A percentile compares a stretch with the other conserved stretches of the same genome.
Evolutionary conservation across 2,329 filamentous ascomycete species (phyloP).

Genomic region (Fusarium nelsonii): DNA sequence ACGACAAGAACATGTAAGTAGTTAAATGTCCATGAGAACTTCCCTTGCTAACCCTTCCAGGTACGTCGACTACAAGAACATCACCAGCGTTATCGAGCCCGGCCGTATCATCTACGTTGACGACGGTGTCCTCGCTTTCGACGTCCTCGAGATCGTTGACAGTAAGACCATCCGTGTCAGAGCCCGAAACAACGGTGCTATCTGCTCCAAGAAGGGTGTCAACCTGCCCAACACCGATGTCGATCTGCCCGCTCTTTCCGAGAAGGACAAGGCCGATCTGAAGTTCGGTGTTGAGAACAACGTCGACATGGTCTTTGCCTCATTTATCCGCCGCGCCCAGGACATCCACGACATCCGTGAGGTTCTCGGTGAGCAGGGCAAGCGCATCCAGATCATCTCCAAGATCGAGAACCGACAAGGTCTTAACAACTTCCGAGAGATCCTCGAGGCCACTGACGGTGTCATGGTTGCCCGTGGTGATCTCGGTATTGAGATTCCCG

Average conservation of each 20-base stretch:
- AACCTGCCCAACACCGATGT: constrained; percentile 99
- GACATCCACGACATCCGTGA: constrained; percentile 94
- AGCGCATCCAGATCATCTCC: constrained; percentile 98
- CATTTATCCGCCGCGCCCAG: constrained; percentile 93
- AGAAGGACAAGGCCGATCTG: constrained; percentile 97
- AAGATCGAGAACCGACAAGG: constrained; percentile 99
- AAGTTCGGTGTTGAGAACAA: constrained; percentile 97
- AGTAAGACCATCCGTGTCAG: constrained; percentile 88
- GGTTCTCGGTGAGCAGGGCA: constrained; percentile 90
- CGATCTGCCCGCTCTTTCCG: constrained; percentile 94
- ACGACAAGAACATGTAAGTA: constrained; percentile 92
- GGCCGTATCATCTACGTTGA: constrained; percentile 98
- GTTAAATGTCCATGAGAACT: background rate
- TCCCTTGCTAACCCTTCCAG: constrained; percentile 57
- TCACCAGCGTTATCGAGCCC: constrained; percentile 94
- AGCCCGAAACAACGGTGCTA: constrained; percentile 97
- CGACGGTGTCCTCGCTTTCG: constrained; percentile 96
- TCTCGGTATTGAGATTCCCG: constrained; percentile 94
- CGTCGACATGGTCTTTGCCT: constrained; percentile 99
- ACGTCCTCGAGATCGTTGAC: constrained; percentile 88
- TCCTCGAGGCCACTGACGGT: constrained; percentile 94
- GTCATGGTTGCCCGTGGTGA: constrained; percentile 99
- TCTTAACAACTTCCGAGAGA: constrained; percentile 99
- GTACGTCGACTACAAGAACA: constrained; percentile 99
- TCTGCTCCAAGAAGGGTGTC: constrained; percentile 99